A percentile compares a stretch with the other conserved stretches of the same genome.
Evolutionary conservation across 805 yeast species (phyloP).

Genomic region (Hanseniaspora pseudoguilliermondii): DNA sequence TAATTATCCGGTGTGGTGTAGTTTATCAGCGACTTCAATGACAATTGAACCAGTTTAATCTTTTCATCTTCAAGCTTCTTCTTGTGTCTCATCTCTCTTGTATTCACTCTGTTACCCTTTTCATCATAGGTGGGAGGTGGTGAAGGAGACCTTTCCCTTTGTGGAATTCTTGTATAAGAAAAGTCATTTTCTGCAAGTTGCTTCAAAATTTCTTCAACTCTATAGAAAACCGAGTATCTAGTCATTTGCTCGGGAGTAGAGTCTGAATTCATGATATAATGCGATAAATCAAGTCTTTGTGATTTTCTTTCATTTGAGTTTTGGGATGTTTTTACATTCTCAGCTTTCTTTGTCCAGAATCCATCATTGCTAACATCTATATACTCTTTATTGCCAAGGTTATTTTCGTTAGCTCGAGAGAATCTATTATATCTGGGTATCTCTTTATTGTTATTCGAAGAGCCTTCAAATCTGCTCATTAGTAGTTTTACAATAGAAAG

Average conservation of each 20-base stretch:
- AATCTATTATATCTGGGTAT: neutral
- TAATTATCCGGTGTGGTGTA: constrained; percentile 74
- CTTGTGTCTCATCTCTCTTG: constrained; percentile 57
- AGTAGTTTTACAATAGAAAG: no score
- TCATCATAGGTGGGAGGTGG: constrained; percentile 88
- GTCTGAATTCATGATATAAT: constrained; percentile 31
- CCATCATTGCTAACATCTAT: constrained; percentile 10
- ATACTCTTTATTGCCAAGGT: neutral
- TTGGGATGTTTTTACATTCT: neutral
- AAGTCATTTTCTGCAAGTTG: constrained; percentile 41
- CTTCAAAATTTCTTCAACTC: constrained; percentile 70
- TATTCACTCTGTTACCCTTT: constrained; percentile 72
- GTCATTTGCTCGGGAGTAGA: constrained; percentile 69
- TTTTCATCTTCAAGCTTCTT: constrained; percentile 65
- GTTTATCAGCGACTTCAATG: constrained; percentile 58
- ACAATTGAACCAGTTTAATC: constrained; percentile 61
- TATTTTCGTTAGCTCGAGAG: neutral
- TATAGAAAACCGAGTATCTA: constrained; percentile 51
- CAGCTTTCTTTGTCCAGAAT: constrained; percentile 7
- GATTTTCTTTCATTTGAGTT: constrained; percentile 12
- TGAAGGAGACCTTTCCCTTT: constrained; percentile 55
- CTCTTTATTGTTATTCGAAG: neutral
- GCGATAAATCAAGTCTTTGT: constrained; percentile 25
- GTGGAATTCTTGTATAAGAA: constrained; percentile 32
- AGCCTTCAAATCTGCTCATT: neutral